Evolutionary conservation across 345 rosid species (phyloP), one percentile per base, ranked within the genome.

Genomic region (Salix koriyanagi): DNA sequence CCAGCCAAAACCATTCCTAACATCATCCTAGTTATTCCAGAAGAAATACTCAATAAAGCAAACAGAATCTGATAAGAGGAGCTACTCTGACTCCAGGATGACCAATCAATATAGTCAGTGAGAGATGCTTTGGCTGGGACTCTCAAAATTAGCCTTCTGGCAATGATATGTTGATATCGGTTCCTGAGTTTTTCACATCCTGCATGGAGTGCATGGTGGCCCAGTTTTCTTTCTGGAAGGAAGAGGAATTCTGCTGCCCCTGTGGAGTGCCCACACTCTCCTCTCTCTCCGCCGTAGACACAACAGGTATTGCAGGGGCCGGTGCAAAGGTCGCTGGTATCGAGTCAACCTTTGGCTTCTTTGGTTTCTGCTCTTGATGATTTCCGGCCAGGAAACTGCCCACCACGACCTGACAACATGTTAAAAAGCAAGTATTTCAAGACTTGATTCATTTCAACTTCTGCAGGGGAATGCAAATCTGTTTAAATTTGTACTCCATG

Each of bases 361-460:
- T 92, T 0, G 83, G 83, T 81, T 84, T 87, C 68, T 87, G 92
- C 73, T 94, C 93, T 9, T 84, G 96, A 41, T 89, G 97, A 79
- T 87, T 82, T 74, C 89, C 90, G 0, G 93, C 88, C 39, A 92
- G 85, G 86, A 93, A 95, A 81, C 96, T 93, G 71, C 97, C 99
- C 61, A 92, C 85, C 2, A 95, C 93, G 14, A 95, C 94, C 88
- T 91, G 85, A 75, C 25, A 62, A 77, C 44, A 71, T n/a, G n/a
- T 16, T 26, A 42, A 37, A 34, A 70, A 61, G 26, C 19, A 16
- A 71, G 76, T 12, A 18, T 44, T 25, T 26, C 36, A 48, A 65
- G 15, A 5, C 64, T 28, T 26, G 11, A 16, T 42, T 18, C 54
- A 15, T 72, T 73, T 73, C 60, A 41, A 42, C 76, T 62, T 18